Base-by-base conservation (phyloP, 2,329 filamentous ascomycete genomes). In the Nannizzia gypsea region DNA sequence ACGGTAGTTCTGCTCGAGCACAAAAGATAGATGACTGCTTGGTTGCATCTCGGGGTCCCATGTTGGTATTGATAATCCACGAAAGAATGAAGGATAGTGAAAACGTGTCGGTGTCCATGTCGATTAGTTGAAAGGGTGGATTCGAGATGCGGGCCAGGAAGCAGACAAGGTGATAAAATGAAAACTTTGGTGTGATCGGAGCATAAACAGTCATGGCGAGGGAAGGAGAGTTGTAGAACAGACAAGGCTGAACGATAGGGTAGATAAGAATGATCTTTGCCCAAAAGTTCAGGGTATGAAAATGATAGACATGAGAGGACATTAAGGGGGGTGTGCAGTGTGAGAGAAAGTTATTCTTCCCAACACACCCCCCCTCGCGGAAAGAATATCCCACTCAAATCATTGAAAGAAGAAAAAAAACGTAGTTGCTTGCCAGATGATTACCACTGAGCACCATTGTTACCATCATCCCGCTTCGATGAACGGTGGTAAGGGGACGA, bases 391-490 rank as follows among this genome's bases (percentile, higher is more conserved):
- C 50, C 26, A 34, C 50, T 54, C 50, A 34, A 54, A 54, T 54
- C 50, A 54, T 31, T 31, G 15, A 42, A 36, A 36, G 9, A 36
- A 36, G 31, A 36, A 36, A 8, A 36, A 54, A 54, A 50, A 20
- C 22, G 44, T 50, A n/a, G 44, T 42, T 50, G 44, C 26, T 54
- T 36, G 26, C 34, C 11, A 9, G 26, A 54, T 34, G 50, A 76
- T 69, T 76, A 76, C 74, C 74, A 77, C 65, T 72, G 71, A 70
- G 69, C 70, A 69, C 72, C 73, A 67, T 80, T 54, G 50, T 54
- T 74, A 79, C 75, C 75, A 71, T 80, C 77, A 68, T 80, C 78
- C 72, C 75, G 76, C 75, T 77, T 80, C 72, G 77, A 73, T 34
- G 50, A 54, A 73, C 77, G 77, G 71, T 78, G 75, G 73, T 73